A percentile compares a stretch with the other conserved stretches of the same genome.
phyloP scores from a whole-genome alignment of 2,329 filamentous ascomycete genomes.

The Aspergillus brasiliensis region DNA sequence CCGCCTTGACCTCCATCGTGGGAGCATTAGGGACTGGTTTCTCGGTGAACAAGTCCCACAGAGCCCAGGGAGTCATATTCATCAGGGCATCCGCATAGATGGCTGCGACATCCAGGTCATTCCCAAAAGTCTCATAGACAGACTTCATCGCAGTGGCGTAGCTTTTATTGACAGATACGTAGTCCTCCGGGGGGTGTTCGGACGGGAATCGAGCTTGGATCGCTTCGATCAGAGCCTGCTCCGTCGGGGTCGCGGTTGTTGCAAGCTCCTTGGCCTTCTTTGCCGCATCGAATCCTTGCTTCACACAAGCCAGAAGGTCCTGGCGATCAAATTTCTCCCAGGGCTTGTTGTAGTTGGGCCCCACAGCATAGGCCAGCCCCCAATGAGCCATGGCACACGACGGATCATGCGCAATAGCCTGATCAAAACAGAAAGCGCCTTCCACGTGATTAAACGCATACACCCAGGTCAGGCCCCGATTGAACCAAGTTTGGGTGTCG shows the following conservation, averaged over 20 bases:
- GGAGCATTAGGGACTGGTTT: slow-evolving; percentile 56
- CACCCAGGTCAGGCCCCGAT: slow-evolving; percentile 71
- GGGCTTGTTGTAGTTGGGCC: slow-evolving; percentile 57
- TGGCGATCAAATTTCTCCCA: slow-evolving; percentile 52
- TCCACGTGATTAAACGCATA: slow-evolving; percentile 80
- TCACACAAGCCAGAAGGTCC: slow-evolving; percentile 47
- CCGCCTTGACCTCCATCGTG: slow-evolving; percentile 58
- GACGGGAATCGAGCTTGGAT: slow-evolving; percentile 62
- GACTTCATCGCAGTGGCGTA: slow-evolving; percentile 64
- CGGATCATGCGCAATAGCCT: slow-evolving; percentile 46
- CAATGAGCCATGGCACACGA: slow-evolving; percentile 51
- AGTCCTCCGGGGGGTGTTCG: slow-evolving; percentile 50
- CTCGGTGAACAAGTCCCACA: slow-evolving; percentile 64
- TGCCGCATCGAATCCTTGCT: slow-evolving; percentile 49
- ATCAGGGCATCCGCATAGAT: slow-evolving; percentile 67
- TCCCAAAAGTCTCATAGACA: slow-evolving; percentile 54
- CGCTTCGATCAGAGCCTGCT: slow-evolving; percentile 64
- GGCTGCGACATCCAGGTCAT: slow-evolving; percentile 62
- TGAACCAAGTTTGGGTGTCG: slow-evolving; percentile 67
- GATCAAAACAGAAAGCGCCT: slow-evolving; percentile 56
- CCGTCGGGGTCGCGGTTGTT: slow-evolving; percentile 49
- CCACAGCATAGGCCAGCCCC: slow-evolving; percentile 53
- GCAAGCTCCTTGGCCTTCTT: slow-evolving; percentile 46
- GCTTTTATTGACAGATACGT: slow-evolving; percentile 54
- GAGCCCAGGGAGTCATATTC: slow-evolving; percentile 65